Evolutionary conservation across 805 yeast genomes (phyloP), one percentile per base, ranked within the genome.

Genomic region (Candida gorgasii): DNA sequence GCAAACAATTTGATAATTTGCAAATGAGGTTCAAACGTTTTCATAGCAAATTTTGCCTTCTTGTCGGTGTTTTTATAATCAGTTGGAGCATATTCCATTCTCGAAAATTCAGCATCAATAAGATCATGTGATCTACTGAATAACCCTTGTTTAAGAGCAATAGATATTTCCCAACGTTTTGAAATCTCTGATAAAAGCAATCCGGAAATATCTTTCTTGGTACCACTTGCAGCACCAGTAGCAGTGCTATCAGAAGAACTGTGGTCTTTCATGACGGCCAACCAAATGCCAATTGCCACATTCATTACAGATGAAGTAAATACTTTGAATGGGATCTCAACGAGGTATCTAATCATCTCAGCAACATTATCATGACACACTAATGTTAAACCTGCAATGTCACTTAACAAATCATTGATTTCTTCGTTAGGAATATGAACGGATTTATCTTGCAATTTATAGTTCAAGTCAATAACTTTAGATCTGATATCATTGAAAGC

Each of bases 71-170:
- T 72, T 34, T 70, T 69, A 50, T 80, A 82, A 62, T 85, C 82
- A 35, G 95, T 82, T 8, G 99, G 97, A 1, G 89, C 67, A 54
- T 93, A 93, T 49, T 87, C 93, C 99, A 93, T 93, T 39, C 72
- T 74, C 49, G 78, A 65, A 59, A 72, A 83, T 42, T 83, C 86
- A 17, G 92, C 83, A 42, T 73, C 67, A 0, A 53, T 55, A 5
- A 79, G 58, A 58, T 89, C 95, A 49, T 65, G 64, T 5, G 62
- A 53, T 4, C 67, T 71, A 5, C 83, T 76, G 59, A 78, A 90
- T 8, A 92, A 59, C 3, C 98, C 97, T 30, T 66, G 66, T 19
- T 67, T 65, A 22, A 72, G 64, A 26, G 76, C 72, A 33, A 89
- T 77, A 1, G 92, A 76, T 28, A 65, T 63, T 59, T 82, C 86